Evolutionary conservation across 1,284 basidiomycete genomes (phyloP), one percentile per base, ranked within the genome.

Genomic region (Cystobasidium sp.): DNA sequence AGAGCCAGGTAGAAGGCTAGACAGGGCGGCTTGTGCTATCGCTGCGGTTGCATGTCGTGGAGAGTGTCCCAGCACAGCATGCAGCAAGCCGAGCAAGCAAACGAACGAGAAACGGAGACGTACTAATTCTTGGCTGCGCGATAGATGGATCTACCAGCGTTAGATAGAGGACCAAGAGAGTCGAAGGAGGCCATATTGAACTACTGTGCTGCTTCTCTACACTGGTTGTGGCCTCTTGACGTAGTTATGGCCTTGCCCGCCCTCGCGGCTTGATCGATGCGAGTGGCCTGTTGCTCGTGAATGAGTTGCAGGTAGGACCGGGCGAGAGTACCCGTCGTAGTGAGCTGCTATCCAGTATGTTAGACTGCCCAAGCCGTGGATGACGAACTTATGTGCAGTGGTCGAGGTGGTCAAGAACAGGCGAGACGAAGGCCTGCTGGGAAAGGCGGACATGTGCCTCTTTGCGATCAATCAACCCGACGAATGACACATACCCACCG

Each of bases 61-160:
- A 31, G 31, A 31, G 31, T 31, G 31, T 1, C 31, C 31, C 31
- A 31, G 31, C 31, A 31, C 31, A 31, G 31, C 31, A 31, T 31
- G 31, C 31, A 31, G 5, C 31, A 51, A 51, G 49, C 49, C 20
- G 49, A 46, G 61, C 16, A 22, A 16, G 39, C 12, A 59, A n/a
- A 14, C 31, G 16, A 31, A 22, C 37, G 31, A 12, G n/a, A 31
- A 59, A 59, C 56, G 20, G 14, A 52, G 20, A 67, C 64, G 10
- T 52, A 67, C 64, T 69, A 69, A 56, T 69, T 69, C 68, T 69
- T 69, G 7, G 68, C 68, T n/a, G 68, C 68, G 37, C 68, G 68
- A 16, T 59, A 47, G 44, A 46, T 58, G 24, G 55, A 49, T 20
- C 68, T 44, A 18, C 68, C 68, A 37, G 58, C 44, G 22, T 69